Conservation (phyloP, 108 stramenopile genomes). For the Aureococcus anophagefferens region DNA sequence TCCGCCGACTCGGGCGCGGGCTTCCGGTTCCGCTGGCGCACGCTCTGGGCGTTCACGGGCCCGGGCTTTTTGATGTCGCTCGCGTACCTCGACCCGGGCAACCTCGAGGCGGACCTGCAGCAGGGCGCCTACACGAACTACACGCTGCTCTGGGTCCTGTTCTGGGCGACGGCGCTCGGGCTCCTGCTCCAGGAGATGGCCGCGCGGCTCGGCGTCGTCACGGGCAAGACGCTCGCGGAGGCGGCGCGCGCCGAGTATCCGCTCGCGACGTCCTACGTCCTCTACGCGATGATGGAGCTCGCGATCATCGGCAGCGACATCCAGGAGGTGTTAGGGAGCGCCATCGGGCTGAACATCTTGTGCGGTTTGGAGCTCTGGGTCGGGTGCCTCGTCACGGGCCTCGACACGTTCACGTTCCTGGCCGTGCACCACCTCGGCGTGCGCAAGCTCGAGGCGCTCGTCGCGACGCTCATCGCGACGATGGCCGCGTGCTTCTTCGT, state of each 20-base stretch:
- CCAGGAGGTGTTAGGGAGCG: constrained; percentile 40
- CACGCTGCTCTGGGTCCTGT: constrained; percentile 40
- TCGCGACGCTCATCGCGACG: constrained; percentile 30
- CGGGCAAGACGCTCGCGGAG: constrained; percentile 32
- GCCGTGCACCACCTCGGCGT: constrained; percentile 36
- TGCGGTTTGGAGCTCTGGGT: constrained; percentile 18
- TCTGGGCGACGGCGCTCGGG: constrained; percentile 29
- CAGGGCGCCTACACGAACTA: constrained; percentile 31
- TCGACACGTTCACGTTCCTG: constrained; percentile 47
- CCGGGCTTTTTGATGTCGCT: constrained; percentile 47
- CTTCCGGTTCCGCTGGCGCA: too few relatives aligned
- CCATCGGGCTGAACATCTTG: constrained; percentile 40
- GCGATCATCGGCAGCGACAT: constrained; percentile 43
- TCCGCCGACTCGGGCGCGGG: too few relatives aligned
- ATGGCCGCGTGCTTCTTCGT: constrained; percentile 42
- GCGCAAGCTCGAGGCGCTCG: constrained; percentile 37
- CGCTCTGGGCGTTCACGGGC: too few relatives aligned
- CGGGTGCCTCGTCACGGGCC: constrained; percentile 36
- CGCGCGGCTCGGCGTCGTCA: constrained; percentile 38
- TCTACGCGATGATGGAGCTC: constrained; percentile 35
- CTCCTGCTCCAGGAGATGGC: constrained; percentile 35
- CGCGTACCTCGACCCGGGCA: constrained; percentile 45
- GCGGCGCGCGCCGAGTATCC: constrained; percentile 28
- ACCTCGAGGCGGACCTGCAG: constrained; percentile 45
- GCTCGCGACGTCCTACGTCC: constrained; percentile 8